phyloP scores from a whole-genome alignment of 345 rosid species.

The Rhodamnia rubescens region DNA sequence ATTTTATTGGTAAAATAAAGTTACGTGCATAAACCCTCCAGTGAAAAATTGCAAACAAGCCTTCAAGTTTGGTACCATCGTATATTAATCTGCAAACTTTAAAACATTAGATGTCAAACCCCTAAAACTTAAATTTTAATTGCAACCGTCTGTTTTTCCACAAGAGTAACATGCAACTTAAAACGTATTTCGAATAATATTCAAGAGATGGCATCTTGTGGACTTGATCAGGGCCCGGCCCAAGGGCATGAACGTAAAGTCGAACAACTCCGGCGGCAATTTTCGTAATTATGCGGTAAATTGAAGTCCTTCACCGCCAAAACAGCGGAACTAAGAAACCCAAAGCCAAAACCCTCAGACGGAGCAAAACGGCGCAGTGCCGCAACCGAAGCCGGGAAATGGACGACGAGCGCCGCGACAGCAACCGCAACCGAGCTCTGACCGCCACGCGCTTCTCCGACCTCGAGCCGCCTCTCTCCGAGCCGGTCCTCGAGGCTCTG shows the following conservation, averaged over 20 bases:
- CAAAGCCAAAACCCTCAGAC: background rate
- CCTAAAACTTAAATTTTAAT: background rate
- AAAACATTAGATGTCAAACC: background rate
- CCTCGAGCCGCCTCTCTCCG: constrained; percentile 57
- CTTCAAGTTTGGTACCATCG: background rate
- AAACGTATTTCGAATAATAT: too few species aligned
- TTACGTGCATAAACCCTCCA: too few species aligned
- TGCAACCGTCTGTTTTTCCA: background rate
- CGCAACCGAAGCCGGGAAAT: background rate
- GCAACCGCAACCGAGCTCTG: constrained; percentile 49
- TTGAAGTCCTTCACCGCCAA: background rate
- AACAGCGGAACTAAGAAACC: background rate
- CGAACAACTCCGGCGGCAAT: background rate
- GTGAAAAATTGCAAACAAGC: too few species aligned
- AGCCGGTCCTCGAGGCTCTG: constrained; percentile 48
- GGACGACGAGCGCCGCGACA: background rate
- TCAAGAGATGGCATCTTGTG: too few species aligned
- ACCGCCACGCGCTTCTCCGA: constrained; percentile 72
- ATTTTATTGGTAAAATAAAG: too few species aligned
- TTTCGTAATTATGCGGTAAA: background rate
- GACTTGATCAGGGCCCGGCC: background rate
- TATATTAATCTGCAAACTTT: too few species aligned
- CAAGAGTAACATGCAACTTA: too few species aligned
- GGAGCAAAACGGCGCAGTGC: background rate
- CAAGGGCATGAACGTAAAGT: background rate